Base-by-base conservation (phyloP, 257 asterid species). In the Salvia hispanica region DNA sequence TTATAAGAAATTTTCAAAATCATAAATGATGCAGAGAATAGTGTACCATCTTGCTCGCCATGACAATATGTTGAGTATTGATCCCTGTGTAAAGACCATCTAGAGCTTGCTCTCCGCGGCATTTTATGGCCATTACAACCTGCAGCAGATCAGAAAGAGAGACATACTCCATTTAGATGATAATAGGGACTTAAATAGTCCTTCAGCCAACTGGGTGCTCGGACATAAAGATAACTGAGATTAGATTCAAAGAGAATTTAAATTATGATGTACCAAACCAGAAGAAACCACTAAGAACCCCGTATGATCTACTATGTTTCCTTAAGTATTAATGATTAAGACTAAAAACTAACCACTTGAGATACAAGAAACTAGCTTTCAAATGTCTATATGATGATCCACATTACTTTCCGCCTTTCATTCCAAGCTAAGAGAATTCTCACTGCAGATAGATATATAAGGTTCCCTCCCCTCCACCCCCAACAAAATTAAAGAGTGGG, bases 121-220 rank as follows among this genome's bases (percentile, higher is more conserved):
- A 93, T 79, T 85, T 93, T n/a, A 93, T 8, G 72, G 95, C 89
- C 98, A 93, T 88, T 67, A 90, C 96, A 77, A 93, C 98, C 98
- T 88, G 76, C 55, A 74, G 62, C 66, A 40, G 73, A 58, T 47
- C 31, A 71, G 51, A 64, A 63, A 46, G 9, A 37, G 36, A 40
- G 21, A 55, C 3, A 63, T 36, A 25, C 7, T 50, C 42, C 4
- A 58, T 39, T 31, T 11, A 15, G 50, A 45, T 33, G 25, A 69
- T 31, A 59, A 63, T 48, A 46, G 13, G 51, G 52, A 11, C 46
- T 36, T 36, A 14, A 25, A 53, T 8, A 62, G 63, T 54, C 65
- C 55, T 28, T 53, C 59, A 18, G 18, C 12, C 57, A 55, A 53
- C 31, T 43, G 18, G 28, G 9, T n/a, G 15, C 33, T 55, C 13